phyloP scores from a whole-genome alignment of 148 eudicot species.

The Rhododendron simsii region DNA sequence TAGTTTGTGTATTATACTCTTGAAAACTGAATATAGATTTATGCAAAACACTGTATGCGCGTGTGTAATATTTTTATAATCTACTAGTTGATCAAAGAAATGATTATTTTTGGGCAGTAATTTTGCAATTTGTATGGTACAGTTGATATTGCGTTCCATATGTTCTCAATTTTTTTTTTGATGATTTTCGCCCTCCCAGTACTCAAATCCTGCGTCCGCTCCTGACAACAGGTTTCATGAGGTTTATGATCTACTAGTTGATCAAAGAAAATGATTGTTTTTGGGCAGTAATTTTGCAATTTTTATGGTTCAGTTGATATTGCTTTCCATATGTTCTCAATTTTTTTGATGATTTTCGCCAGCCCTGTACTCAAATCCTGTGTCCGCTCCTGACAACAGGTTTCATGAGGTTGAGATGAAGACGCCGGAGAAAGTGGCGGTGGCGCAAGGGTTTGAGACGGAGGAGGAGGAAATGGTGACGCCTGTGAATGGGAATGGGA shows the following conservation, averaged over 20 bases:
- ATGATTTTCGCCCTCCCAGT: background rate
- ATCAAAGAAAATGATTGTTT: too few relatives aligned
- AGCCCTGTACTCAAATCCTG: background rate
- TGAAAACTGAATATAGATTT: too few relatives aligned
- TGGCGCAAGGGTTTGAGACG: slow-evolving; percentile 24
- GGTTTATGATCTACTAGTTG: background rate
- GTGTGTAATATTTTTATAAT: too few relatives aligned
- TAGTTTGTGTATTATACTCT: background rate
- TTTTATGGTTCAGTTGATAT: background rate
- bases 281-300: background rate
- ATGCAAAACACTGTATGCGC: too few relatives aligned
- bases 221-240: slow-evolving; percentile 10
- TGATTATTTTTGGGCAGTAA: background rate
- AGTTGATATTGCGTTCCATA: background rate
- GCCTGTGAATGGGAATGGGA: slow-evolving; percentile 20
- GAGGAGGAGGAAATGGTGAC: slow-evolving; percentile 41
- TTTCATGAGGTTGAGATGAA: slow-evolving; percentile 34
- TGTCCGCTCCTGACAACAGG: background rate
- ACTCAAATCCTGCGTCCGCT: background rate
- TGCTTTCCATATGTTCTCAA: background rate
- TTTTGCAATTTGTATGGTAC: background rate
- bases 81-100: too few relatives aligned
- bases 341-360: background rate
- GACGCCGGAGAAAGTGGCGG: slow-evolving; percentile 64
- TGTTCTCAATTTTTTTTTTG: background rate